Conservation (phyloP, 495 filamentous ascomycete species). For the Penicillium canescens region DNA sequence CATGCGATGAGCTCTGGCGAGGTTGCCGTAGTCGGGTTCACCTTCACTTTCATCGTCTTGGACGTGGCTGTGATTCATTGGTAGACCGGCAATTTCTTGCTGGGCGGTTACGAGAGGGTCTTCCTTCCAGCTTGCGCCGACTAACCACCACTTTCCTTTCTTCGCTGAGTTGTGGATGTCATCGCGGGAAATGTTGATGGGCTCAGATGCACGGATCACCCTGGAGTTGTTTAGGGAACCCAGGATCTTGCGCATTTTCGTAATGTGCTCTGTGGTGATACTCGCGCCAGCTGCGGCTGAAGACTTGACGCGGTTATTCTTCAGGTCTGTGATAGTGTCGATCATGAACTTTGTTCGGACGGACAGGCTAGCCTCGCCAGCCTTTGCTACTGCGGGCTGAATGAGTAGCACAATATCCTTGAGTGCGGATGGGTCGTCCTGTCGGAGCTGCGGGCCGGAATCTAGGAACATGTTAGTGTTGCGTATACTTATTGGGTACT, state of each 20-base stretch:
- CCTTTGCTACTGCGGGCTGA: conserved; percentile 65
- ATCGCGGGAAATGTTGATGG: conserved; percentile 73
- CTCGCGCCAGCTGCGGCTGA: conserved; percentile 60
- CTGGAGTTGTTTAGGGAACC: conserved; percentile 68
- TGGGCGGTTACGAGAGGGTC: conserved; percentile 41
- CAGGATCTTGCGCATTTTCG: conserved; percentile 79
- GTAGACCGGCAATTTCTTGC: conserved; percentile 30
- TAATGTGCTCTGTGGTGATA: conserved; percentile 72
- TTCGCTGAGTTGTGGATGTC: conserved; percentile 81
- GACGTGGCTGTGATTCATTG: conserved; percentile 11
- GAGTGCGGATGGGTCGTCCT: conserved; percentile 86
- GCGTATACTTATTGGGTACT: no score
- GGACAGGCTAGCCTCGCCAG: conserved; percentile 69
- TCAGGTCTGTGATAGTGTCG: conserved; percentile 89
- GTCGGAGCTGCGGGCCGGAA: conserved; percentile 78
- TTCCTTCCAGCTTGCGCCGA: conserved; percentile 85
- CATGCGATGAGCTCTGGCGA: conserved; percentile 86
- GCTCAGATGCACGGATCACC: conserved; percentile 71
- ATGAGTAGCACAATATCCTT: conserved; percentile 87
- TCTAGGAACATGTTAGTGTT: conserved; percentile 30
- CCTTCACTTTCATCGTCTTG: conserved; percentile 47
- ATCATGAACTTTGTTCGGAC: conserved; percentile 98
- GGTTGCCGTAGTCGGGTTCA: conserved; percentile 65
- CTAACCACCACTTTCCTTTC: conserved; percentile 97
- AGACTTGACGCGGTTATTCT: conserved; percentile 88